Evolutionary conservation across 495 filamentous ascomycete species (phyloP), one percentile per base, ranked within the genome.

Genomic region (Penicillium tannophilum): DNA sequence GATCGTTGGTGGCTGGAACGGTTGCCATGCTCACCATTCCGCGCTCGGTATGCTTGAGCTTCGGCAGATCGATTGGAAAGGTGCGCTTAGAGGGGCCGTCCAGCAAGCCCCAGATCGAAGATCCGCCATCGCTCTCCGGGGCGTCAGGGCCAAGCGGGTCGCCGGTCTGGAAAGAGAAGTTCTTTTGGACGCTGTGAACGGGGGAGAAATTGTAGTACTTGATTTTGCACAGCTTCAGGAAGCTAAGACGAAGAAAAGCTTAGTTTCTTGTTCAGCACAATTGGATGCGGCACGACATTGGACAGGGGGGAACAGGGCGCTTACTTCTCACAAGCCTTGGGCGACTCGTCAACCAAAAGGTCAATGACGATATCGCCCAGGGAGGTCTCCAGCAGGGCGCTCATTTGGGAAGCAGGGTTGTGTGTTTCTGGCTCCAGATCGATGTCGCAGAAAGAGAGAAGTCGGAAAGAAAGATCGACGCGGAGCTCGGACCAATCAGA

Each of bases 191-290:
- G 61, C 85, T 89, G 76, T 95, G 87, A 54, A 97, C 76, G 36
- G 93, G 93, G 30, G 92, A 87, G 71, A 92, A 97, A 79, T 97
- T 97, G 84, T 97, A 97, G 75, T 97, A 97, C 79, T 96, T 97
- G 74, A 91, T 78, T 71, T 96, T 96, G 84, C 93, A 97, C 65
- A 97, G 90, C 85, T 97, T 97, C 24, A 97, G 79, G 75, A 97
- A 97, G 82, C 92, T 96, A 80, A 42, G 71, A 51, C 14, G 52
- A 20, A 69, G 63, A 52, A 71, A 33, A 66, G 77, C 73, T 89
- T 81, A 88, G 84, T 81, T 73, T 70, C 67, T 55, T 60, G 28
- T 79, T 72, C 72, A 76, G 72, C 71, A 59, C 57, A 74, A 26
- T 17, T 49, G n/a, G 16, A 49, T 31, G 46, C 16, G 45, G 45